These are phyloP conservation scores for Candida gorgasii DNA, from an alignment of 805 yeast genomes.

Conservation along the genomic window DNA sequence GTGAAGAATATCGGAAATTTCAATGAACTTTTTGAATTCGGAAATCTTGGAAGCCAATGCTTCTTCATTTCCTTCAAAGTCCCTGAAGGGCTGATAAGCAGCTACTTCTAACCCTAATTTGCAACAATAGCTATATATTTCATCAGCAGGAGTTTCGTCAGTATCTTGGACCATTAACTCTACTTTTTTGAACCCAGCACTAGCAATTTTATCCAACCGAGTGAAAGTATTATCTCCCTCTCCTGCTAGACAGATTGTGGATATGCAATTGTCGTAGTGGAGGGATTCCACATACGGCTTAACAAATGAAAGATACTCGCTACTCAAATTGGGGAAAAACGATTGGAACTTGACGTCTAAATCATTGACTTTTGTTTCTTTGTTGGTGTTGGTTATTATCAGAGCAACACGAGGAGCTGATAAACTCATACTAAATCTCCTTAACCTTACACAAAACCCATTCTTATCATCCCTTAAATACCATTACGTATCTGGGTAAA, in stretches of 20 bases:
- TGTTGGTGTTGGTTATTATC: background rate
- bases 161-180: slow-evolving; percentile 19
- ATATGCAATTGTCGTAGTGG: background rate
- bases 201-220: slow-evolving; percentile 14
- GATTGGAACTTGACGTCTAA: background rate
- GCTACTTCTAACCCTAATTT: slow-evolving; percentile 10
- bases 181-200: slow-evolving; percentile 16
- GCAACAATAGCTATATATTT: slow-evolving; percentile 12
- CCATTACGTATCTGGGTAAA: background rate
- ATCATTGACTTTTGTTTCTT: background rate
- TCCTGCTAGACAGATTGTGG: slow-evolving; percentile 9
- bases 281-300: background rate
- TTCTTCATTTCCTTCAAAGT: slow-evolving; percentile 16
- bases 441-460: too few relatives aligned
- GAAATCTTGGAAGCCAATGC: background rate
- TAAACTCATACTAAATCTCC: background rate
- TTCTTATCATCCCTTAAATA: background rate
- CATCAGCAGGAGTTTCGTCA: slow-evolving; percentile 13
- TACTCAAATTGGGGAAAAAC: background rate
- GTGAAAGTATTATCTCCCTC: slow-evolving; percentile 12
- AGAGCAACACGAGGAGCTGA: background rate
- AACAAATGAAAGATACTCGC: background rate
- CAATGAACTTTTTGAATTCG: slow-evolving; percentile 8
- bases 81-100: slow-evolving; percentile 18
- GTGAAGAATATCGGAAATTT: slow-evolving; percentile 6